Evolutionary conservation across 129 eudicot genomes (phyloP).

Genomic region (Centrapalus pauciflorus): DNA sequence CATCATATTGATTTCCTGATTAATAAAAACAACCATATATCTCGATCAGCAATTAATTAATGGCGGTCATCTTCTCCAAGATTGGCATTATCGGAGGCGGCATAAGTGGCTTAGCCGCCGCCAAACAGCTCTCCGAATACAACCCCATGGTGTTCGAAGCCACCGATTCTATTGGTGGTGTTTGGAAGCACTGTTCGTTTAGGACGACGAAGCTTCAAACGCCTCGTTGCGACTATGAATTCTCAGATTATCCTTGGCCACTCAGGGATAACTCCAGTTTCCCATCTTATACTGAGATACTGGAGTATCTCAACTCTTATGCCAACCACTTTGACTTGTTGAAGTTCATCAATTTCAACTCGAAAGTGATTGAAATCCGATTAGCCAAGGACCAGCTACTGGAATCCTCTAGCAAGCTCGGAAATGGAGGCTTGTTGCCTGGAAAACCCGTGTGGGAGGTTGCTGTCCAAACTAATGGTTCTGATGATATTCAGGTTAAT

Average conservation of each 20-base stretch:
- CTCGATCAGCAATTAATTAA: background rate
- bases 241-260: conserved; percentile 94
- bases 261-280: conserved; percentile 62
- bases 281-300: conserved; percentile 61
- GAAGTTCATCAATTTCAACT: conserved; percentile 63
- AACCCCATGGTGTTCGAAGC: conserved; percentile 84
- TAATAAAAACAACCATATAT: too few species aligned
- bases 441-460: conserved; percentile 79
- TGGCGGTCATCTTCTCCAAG: conserved; percentile 42
- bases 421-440: background rate
- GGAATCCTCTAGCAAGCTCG: background rate
- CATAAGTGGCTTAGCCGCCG: conserved; percentile 92
- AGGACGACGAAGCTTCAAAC: conserved; percentile 81
- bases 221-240: conserved; percentile 96
- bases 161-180: conserved; percentile 81
- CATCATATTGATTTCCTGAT: background rate
- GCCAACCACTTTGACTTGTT: conserved; percentile 69
- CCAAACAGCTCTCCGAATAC: conserved; percentile 71
- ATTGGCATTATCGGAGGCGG: conserved; percentile 94
- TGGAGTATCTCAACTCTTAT: conserved; percentile 73
- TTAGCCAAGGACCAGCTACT: conserved; percentile 33
- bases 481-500: conserved; percentile 43
- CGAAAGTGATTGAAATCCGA: conserved; percentile 77
- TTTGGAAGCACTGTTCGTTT: conserved; percentile 80
- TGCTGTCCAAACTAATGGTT: conserved; percentile 51